Percentiles rank a stretch among this genome's conserved stretches.
These are phyloP conservation scores for Penicillium desertorum DNA, from an alignment of 495 filamentous ascomycete species.

Conservation along the genomic window DNA sequence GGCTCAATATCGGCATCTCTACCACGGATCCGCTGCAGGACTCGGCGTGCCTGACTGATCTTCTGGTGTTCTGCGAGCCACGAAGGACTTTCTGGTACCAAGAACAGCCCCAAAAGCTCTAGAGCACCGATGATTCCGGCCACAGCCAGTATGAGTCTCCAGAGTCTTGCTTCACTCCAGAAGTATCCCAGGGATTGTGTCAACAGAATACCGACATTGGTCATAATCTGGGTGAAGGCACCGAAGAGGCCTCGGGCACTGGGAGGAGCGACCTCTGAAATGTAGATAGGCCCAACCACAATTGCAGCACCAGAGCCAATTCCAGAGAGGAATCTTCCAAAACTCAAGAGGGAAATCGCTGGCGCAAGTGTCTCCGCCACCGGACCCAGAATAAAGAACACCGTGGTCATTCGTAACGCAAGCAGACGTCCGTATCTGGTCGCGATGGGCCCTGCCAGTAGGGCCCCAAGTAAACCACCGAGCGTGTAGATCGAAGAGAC, in stretches of 20 bases:
- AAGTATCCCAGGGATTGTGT: conserved; percentile 86
- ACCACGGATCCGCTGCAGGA: conserved; percentile 74
- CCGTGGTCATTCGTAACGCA: conserved; percentile 67
- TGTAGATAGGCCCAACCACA: conserved; percentile 94
- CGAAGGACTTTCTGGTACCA: conserved; percentile 80
- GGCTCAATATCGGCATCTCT: conserved; percentile 65
- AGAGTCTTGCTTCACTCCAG: conserved; percentile 70
- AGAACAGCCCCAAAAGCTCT: conserved; percentile 64
- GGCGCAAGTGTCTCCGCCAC: conserved; percentile 67
- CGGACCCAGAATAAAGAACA: conserved; percentile 76
- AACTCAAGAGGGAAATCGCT: conserved; percentile 62
- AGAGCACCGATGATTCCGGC: conserved; percentile 66
- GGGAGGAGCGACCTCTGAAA: conserved; percentile 85
- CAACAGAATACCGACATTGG: conserved; percentile 87
- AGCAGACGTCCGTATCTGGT: conserved; percentile 69
- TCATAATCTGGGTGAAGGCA: conserved; percentile 87
- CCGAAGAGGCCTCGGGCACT: conserved; percentile 81
- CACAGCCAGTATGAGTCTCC: conserved; percentile 78
- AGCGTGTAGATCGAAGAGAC: conserved; percentile 90
- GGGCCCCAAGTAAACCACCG: conserved; percentile 80
- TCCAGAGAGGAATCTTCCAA: conserved; percentile 79
- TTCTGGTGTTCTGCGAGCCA: conserved; percentile 76
- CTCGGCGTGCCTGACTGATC: conserved; percentile 57
- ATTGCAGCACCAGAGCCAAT: conserved; percentile 82
- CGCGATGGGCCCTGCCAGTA: conserved; percentile 71